Conservation (phyloP, 208 protist species). For the Naegleria fowleri region DNA sequence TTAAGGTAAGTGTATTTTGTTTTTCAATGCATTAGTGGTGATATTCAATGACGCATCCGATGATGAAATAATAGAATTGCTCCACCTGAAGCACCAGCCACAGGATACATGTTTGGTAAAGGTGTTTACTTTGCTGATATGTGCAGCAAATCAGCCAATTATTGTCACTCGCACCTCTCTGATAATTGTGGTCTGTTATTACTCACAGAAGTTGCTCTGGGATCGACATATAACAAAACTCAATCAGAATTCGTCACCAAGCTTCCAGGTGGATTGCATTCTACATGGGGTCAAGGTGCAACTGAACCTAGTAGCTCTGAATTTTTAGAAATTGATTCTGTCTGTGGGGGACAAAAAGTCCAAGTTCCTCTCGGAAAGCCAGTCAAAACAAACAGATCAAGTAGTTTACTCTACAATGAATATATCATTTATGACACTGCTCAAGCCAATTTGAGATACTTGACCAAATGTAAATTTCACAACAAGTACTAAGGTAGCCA, state of each 20-base stretch:
- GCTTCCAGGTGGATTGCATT: background rate
- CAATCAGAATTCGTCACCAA: background rate
- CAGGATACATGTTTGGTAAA: conserved; percentile 34
- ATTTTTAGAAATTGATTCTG: background rate
- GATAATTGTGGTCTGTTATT: conserved; percentile 65
- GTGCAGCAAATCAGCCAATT: conserved; percentile 68
- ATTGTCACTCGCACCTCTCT: conserved; percentile 53
- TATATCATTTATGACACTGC: conserved; percentile 80
- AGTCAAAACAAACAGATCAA: background rate
- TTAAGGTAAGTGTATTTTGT: no score
- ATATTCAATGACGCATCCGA: no score
- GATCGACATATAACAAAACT: conserved; percentile 55
- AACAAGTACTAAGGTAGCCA: conserved; percentile 1
- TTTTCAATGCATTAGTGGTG: no score
- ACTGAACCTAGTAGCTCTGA: background rate
- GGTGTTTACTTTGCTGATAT: conserved; percentile 25
- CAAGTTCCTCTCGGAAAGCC: conserved; percentile 15
- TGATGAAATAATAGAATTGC: no score
- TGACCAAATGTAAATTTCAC: conserved; percentile 38
- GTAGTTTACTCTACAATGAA: conserved; percentile 61
- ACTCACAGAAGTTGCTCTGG: conserved; percentile 74
- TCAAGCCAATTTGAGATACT: conserved; percentile 66
- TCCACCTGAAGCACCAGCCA: conserved; percentile 72
- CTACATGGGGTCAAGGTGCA: background rate
- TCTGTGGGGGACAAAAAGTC: background rate